Percentiles rank a stretch among this genome's conserved stretches.
These are phyloP conservation scores for Marvania coccoides DNA, from an alignment of 139 green algal species.

Conservation along the genomic window DNA sequence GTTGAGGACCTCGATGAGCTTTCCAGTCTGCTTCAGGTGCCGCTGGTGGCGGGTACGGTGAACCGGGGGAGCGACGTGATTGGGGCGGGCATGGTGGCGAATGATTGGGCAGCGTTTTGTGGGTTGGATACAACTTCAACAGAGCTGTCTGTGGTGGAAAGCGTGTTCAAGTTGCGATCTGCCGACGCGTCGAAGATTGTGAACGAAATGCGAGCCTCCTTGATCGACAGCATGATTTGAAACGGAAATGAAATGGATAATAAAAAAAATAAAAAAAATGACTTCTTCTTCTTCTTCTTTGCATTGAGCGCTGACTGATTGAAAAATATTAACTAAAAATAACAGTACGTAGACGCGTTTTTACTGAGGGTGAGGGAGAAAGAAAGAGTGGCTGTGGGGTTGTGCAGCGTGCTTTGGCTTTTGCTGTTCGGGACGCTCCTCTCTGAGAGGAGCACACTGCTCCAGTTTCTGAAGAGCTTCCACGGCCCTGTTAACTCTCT, in stretches of 20 bases:
- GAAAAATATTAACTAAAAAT: neutral
- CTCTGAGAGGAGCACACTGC: too few species aligned
- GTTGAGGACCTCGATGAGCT: slow-evolving; percentile 98
- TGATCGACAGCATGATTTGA: slow-evolving; percentile 91
- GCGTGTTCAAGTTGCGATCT: slow-evolving; percentile 87
- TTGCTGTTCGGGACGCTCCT: too few species aligned
- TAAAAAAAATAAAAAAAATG: slow-evolving; percentile 15
- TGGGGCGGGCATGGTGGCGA: slow-evolving; percentile 74
- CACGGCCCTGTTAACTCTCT: too few species aligned
- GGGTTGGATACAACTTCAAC: slow-evolving; percentile 95
- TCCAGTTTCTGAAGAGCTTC: too few species aligned
- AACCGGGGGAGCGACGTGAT: slow-evolving; percentile 96
- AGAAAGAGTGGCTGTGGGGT: too few species aligned
- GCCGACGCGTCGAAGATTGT: slow-evolving; percentile 77
- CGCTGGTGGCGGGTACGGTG: slow-evolving; percentile 93
- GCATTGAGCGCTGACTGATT: neutral
- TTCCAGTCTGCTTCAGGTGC: slow-evolving; percentile 88
- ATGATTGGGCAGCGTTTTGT: slow-evolving; percentile 96
- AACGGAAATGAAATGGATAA: slow-evolving; percentile 8
- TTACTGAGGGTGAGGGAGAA: neutral
- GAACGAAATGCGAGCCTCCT: slow-evolving; percentile 76
- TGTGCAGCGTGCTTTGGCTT: too few species aligned
- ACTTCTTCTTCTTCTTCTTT: too few species aligned
- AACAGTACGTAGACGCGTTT: too few species aligned
- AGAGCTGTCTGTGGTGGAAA: slow-evolving; percentile 93